Evolutionary conservation across 257 asterid genomes (phyloP).

Genomic region (Leptodermis oblonga): DNA sequence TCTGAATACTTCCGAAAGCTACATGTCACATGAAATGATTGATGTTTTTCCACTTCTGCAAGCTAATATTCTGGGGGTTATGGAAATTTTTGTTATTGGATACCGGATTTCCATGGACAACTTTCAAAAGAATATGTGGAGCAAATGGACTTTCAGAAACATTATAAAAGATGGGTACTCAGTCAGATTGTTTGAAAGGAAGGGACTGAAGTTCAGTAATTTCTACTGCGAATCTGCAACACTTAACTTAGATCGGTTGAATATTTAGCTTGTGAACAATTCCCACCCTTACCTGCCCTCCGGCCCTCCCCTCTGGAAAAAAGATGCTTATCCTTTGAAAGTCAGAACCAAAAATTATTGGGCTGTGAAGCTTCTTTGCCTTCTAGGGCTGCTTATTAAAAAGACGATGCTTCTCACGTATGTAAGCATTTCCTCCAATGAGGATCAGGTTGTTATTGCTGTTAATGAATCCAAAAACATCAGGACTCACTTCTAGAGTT

Average conservation of each 20-base stretch:
- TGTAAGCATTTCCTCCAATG: background rate
- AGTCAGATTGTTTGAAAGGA: background rate
- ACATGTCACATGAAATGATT: background rate
- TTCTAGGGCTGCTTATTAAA: background rate
- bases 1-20: background rate
- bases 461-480: background rate
- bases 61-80: background rate
- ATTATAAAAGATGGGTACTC: background rate
- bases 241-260: background rate
- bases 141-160: background rate
- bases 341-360: background rate
- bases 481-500: background rate
- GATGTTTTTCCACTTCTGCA: background rate
- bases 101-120: background rate
- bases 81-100: background rate
- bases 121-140: background rate
- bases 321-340: background rate
- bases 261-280: background rate
- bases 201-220: background rate
- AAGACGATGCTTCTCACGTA: background rate
- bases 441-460: background rate
- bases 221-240: background rate
- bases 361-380: background rate
- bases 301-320: background rate
- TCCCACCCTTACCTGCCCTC: too few species aligned